A percentile compares a stretch with the other conserved stretches of the same genome.
phyloP scores from a whole-genome alignment of 169 alveolate genomes.

The Eimeria brunetti region DNA sequence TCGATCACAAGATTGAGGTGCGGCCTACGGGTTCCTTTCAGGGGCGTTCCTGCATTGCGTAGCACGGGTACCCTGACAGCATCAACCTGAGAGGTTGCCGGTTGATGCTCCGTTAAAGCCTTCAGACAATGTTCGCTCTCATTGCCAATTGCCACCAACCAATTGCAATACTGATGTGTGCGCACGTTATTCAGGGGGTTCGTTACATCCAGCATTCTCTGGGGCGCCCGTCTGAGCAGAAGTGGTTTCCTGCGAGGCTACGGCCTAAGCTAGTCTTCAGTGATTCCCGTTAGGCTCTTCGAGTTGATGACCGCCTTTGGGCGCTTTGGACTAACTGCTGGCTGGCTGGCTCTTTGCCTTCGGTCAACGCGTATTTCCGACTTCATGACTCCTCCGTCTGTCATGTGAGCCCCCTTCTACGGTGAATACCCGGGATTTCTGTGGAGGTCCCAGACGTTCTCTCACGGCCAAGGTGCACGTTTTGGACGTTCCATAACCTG shows the following conservation, averaged over 20 bases:
- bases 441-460: not conserved
- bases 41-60: not conserved
- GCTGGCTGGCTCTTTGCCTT: not conserved
- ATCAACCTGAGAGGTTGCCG: not conserved
- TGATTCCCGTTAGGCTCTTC: not conserved
- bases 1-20: conserved; percentile 53
- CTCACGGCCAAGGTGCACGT: not conserved
- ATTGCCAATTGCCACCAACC: not conserved
- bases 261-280: conserved; percentile 40
- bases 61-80: not conserved
- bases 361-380: not conserved
- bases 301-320: not conserved
- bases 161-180: not conserved
- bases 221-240: conserved; percentile 73
- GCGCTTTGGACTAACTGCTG: not conserved
- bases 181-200: conserved; percentile 44
- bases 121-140: not conserved
- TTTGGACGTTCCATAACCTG: not conserved
- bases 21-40: not conserved
- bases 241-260: conserved; percentile 66
- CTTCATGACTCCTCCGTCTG: not conserved
- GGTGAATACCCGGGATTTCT: not conserved
- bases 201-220: conserved; percentile 73
- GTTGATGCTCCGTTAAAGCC: not conserved
- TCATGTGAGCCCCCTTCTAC: not conserved